Base-by-base conservation (phyloP, 83 land plant species). In the Thuja plicata region DNA sequence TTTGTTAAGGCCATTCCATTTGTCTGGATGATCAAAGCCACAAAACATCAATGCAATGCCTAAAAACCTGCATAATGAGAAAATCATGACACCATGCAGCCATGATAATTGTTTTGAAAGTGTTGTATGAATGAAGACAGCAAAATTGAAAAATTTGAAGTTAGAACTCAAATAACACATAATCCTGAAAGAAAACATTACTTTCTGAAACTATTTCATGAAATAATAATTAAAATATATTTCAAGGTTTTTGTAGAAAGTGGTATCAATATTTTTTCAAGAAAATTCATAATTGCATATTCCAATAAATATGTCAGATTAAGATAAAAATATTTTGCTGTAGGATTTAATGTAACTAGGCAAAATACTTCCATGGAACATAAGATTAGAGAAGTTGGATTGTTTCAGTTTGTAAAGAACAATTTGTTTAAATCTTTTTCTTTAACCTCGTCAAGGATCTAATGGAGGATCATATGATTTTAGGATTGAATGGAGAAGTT, bases 1-100 rank as follows among this genome's bases (percentile, higher is more conserved):
- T 73, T 73, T 73, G 37, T 73, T 32, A 73, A 73, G 78, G 37
- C 78, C 78, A 73, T 73, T 73, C 34, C 78, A 30, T 73, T 73
- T 32, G 4, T 73, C 15, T 32, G 2, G 37, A 30, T 12, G 78
- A 73, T 73, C 15, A 8, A 73, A 30, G 16, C 78, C 78, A 73
- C 15, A 32, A 73, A 73, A 73, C 37, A 73, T 73, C 78, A n/a
- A 73, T 73, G 78, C 11, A n/a, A 73, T 73, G 15, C 78, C 35
- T 73, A 73, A 73, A 62, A 73, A 73, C 37, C 78, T 32, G 37
- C 32, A 32, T 35, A 73, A 73, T 30, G 37, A n/a, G 32, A 73
- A n/a, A 32, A 73, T 24, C n/a, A 62, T 57, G 24, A 24, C 70
- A 62, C 1, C 1, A 24, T 62, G 70, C 70, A 62, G 70, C 27